Evolutionary conservation across 2,329 filamentous ascomycete genomes (phyloP).

Genomic region (Zasmidium citrigriseum): DNA sequence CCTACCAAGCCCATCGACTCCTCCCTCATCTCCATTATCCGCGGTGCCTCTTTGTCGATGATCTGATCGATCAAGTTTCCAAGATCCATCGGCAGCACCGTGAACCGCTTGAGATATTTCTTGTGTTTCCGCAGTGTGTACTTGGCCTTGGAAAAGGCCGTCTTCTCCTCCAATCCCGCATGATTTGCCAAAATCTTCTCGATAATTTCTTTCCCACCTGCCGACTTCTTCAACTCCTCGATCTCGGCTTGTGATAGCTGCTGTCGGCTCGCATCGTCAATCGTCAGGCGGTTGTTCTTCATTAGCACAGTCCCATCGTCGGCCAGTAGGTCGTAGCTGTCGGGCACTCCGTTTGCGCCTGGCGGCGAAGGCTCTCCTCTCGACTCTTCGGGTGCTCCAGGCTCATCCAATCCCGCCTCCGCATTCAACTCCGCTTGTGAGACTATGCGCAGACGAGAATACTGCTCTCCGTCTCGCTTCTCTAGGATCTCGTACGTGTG

Average conservation of each 20-base stretch:
- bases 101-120: constrained; percentile 90
- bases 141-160: constrained; percentile 87
- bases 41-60: constrained; percentile 74
- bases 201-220: constrained; percentile 85
- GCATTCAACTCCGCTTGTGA: constrained; percentile 80
- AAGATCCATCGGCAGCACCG: constrained; percentile 80
- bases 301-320: constrained; percentile 53
- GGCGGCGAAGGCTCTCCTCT: constrained; percentile 32
- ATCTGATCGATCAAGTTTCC: constrained; percentile 74
- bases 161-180: constrained; percentile 89
- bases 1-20: constrained; percentile 79
- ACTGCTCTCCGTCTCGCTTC: constrained; percentile 62
- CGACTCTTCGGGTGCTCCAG: constrained; percentile 42
- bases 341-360: constrained; percentile 28
- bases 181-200: constrained; percentile 91
- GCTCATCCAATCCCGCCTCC: constrained; percentile 64
- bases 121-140: constrained; percentile 93
- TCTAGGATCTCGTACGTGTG: constrained; percentile 89
- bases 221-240: constrained; percentile 66
- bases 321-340: constrained; percentile 48
- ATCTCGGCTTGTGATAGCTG: constrained; percentile 72
- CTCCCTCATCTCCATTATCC: constrained; percentile 82
- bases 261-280: constrained; percentile 69
- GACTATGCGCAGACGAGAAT: constrained; percentile 73
- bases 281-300: constrained; percentile 64